phyloP scores from a whole-genome alignment of 1,284 basidiomycete genomes.

The Austropuccinia psidii region DNA sequence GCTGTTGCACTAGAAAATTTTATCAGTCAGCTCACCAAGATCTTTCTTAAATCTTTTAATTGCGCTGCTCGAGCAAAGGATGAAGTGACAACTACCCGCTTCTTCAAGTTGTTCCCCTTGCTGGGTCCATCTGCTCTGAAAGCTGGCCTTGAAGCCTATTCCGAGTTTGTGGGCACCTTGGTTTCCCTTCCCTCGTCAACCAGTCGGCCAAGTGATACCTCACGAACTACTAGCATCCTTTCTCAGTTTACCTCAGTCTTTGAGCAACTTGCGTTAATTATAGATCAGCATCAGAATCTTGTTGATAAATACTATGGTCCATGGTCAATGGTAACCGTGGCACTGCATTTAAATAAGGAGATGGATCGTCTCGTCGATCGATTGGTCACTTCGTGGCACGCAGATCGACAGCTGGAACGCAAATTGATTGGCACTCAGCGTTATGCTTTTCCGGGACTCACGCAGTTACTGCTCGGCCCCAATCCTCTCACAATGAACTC shows the following conservation, averaged over 20 bases:
- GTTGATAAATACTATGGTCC: slow-evolving; percentile 90
- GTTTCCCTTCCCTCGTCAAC: slow-evolving; percentile 52
- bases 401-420: slow-evolving; percentile 40
- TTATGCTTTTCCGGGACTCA: slow-evolving; percentile 7
- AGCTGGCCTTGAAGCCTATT: slow-evolving; percentile 91
- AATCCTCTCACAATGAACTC: neutral
- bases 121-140: slow-evolving; percentile 70
- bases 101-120: slow-evolving; percentile 92
- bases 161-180: slow-evolving; percentile 81
- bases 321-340: slow-evolving; percentile 44
- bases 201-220: slow-evolving; percentile 60
- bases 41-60: slow-evolving; percentile 71
- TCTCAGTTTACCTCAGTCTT: slow-evolving; percentile 79
- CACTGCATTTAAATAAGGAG: slow-evolving; percentile 50
- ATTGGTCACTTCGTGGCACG: slow-evolving; percentile 44
- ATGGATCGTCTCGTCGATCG: slow-evolving; percentile 44
- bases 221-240: slow-evolving; percentile 70
- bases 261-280: slow-evolving; percentile 88
- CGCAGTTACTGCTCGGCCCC: neutral
- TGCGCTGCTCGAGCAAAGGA: slow-evolving; percentile 69
- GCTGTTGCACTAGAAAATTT: slow-evolving; percentile 69
- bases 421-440: slow-evolving; percentile 34
- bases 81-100: slow-evolving; percentile 78
- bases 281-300: slow-evolving; percentile 93
- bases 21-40: slow-evolving; percentile 64